Evolutionary conservation across 352 stramenopile species (phyloP).

Genomic region (Discostella stelligera): DNA sequence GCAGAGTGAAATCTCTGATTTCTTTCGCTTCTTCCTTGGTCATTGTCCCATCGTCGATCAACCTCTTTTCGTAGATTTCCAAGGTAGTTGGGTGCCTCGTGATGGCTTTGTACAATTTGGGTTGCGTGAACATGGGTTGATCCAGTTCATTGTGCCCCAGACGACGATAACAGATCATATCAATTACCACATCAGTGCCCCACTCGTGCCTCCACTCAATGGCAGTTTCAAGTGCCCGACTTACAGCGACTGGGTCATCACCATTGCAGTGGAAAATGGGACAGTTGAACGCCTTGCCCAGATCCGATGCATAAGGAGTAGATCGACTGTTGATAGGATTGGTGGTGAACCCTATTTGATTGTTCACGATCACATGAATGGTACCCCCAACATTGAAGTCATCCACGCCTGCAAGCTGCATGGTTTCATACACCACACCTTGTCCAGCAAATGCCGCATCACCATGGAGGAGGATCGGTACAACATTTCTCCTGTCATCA

Average conservation of each 20-base stretch:
- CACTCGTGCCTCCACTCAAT: constrained; percentile 90
- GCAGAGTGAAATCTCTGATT: constrained; percentile 86
- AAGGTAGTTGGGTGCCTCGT: constrained; percentile 89
- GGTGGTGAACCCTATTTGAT: constrained; percentile 97
- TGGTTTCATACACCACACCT: constrained; percentile 97
- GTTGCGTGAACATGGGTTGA: constrained; percentile 98
- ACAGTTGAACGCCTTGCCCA: constrained; percentile 96
- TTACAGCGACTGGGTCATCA: constrained; percentile 95
- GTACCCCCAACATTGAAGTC: constrained; percentile 95
- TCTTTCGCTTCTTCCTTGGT: constrained; percentile 88
- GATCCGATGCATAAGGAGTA: constrained; percentile 96
- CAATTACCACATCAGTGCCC: constrained; percentile 96
- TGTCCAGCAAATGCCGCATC: constrained; percentile 97
- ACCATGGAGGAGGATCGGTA: constrained; percentile 97
- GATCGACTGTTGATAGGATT: constrained; percentile 95
- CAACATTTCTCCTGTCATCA: constrained; percentile 87
- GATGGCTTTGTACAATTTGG: constrained; percentile 96
- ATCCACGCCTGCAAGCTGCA: constrained; percentile 93
- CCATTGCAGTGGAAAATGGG: constrained; percentile 93
- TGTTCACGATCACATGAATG: constrained; percentile 99
- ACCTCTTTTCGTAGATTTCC: constrained; percentile 86
- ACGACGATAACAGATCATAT: constrained; percentile 98
- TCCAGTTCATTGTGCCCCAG: constrained; percentile 99
- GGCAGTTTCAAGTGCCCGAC: constrained; percentile 87
- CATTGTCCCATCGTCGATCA: constrained; percentile 84